phyloP scores from a whole-genome alignment of 371 early-diverging fungal genomes.

The Capillidium rhysosporum region DNA sequence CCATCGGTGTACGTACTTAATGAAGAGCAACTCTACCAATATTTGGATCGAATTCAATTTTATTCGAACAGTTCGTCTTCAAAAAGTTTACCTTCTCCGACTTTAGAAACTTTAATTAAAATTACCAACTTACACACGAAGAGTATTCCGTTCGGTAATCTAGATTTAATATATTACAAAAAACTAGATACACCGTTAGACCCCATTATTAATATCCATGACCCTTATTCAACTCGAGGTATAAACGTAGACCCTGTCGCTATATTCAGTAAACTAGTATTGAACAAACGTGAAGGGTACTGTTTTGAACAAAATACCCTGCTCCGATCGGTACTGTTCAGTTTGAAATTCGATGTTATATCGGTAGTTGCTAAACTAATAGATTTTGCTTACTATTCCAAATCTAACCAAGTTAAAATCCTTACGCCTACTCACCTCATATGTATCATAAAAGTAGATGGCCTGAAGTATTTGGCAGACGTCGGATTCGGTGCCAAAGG shows the following conservation, averaged over 20 bases:
- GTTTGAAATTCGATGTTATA: not conserved
- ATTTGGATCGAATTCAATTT: too few species aligned
- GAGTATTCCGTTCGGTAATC: not conserved
- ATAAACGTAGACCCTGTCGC: not conserved
- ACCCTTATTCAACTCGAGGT: not conserved
- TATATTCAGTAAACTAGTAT: not conserved
- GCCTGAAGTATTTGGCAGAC: not conserved
- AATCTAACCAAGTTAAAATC: not conserved
- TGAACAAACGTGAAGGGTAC: constrained; percentile 1
- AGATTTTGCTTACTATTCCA: not conserved
- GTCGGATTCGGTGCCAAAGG: not conserved
- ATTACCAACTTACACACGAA: not conserved
- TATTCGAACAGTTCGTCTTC: too few species aligned
- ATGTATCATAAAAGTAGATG: not conserved
- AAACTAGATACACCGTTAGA: not conserved
- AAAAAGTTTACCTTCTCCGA: not conserved
- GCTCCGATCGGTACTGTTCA: not conserved
- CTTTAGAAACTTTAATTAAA: not conserved
- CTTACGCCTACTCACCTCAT: not conserved
- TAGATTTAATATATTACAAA: not conserved
- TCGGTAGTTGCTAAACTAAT: not conserved
- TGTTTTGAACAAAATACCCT: constrained; percentile 4
- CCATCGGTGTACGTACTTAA: too few species aligned
- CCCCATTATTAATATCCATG: not conserved
- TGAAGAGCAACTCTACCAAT: too few species aligned